Conservation (phyloP, 2,329 filamentous ascomycete genomes). For the Penicillium vulpinum region DNA sequence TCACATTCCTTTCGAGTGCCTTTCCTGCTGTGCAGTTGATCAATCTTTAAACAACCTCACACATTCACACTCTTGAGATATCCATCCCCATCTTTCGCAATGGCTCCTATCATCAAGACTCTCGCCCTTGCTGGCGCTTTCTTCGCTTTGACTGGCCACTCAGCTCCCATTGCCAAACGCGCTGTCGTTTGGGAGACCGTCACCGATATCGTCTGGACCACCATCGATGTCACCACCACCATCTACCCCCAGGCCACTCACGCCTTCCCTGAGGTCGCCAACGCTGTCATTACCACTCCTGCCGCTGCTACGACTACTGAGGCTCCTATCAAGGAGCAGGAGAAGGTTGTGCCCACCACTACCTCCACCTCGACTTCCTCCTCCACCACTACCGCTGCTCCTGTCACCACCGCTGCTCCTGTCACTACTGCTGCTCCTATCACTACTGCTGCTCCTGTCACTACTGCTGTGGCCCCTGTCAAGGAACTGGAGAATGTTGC, state of each 20-base stretch:
- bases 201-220: slow-evolving; percentile 50
- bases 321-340: not conserved
- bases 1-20: slow-evolving; percentile 25
- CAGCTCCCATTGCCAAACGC: slow-evolving; percentile 39
- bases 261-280: slow-evolving; percentile 21
- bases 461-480: not conserved
- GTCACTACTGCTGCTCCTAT: slow-evolving; percentile 1
- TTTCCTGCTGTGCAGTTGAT: slow-evolving; percentile 30
- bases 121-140: slow-evolving; percentile 38
- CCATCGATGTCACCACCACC: slow-evolving; percentile 51
- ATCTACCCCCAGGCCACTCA: slow-evolving; percentile 40
- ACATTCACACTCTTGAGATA: slow-evolving; percentile 1
- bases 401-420: not conserved
- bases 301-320: slow-evolving; percentile 10
- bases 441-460: slow-evolving; percentile 8
- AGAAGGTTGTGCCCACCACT: slow-evolving; percentile 10
- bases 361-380: slow-evolving; percentile 8
- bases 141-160: slow-evolving; percentile 33
- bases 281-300: slow-evolving; percentile 16
- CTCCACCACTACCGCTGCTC: slow-evolving; percentile 6
- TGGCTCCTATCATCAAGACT: slow-evolving; percentile 42
- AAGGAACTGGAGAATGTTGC: not conserved
- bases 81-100: slow-evolving; percentile 18
- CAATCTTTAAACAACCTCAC: slow-evolving; percentile 9
- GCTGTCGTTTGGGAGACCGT: slow-evolving; percentile 54